phyloP scores from a whole-genome alignment of 2,329 filamentous ascomycete species.

The Trichoderma sp. region DNA sequence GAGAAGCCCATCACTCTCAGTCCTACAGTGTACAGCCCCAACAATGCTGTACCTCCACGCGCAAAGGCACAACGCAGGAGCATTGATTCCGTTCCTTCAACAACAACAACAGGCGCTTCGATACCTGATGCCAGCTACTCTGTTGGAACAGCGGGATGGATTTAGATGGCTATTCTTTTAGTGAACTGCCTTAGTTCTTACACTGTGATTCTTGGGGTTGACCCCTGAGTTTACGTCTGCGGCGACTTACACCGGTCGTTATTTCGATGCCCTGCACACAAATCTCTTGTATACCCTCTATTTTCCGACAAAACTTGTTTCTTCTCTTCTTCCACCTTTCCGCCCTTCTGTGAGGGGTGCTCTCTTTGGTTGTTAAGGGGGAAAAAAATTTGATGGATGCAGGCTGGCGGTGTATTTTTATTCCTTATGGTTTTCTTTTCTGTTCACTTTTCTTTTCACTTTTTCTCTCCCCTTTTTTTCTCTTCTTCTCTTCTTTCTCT shows the following conservation, averaged over 20 bases:
- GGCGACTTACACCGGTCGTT: neutral
- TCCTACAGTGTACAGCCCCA: constrained; percentile 51
- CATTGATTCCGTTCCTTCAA: neutral
- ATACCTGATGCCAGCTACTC: neutral
- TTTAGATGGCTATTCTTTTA: neutral
- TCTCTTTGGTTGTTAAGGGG: neutral
- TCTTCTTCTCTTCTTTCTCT: neutral
- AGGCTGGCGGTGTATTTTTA: neutral
- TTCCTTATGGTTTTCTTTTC: neutral
- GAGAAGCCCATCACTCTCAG: constrained; percentile 41
- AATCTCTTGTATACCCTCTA: neutral
- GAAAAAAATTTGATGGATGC: neutral
- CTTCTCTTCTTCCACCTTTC: neutral
- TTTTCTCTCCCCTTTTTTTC: neutral
- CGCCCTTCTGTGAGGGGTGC: neutral
- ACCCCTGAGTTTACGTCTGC: neutral
- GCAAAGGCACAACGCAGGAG: neutral
- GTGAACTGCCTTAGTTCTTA: neutral
- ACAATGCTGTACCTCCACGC: neutral
- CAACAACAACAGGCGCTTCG: neutral
- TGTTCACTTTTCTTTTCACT: neutral
- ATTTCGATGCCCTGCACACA: neutral
- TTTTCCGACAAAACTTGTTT: neutral
- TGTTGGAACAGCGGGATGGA: constrained; percentile 22
- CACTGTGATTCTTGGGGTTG: neutral